Percentiles rank a stretch among this genome's conserved stretches.
phyloP scores from a whole-genome alignment of 2,329 filamentous ascomycete genomes.

The Penicillium freii region DNA sequence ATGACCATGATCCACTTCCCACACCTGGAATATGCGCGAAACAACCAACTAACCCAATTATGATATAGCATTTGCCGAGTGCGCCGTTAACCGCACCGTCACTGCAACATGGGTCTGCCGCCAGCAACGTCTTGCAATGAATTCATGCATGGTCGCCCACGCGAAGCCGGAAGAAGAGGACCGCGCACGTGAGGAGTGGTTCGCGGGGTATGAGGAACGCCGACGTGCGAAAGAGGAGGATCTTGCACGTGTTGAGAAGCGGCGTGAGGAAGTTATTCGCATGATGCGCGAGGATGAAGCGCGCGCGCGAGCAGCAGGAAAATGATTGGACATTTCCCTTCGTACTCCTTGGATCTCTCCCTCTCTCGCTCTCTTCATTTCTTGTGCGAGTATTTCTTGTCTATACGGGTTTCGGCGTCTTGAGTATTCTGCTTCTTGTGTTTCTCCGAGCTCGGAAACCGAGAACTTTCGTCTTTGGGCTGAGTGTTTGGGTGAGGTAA shows the following conservation, averaged over 20 bases:
- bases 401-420: slow-evolving; percentile 19
- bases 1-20: neutral
- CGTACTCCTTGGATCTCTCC: neutral
- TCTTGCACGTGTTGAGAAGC: slow-evolving; percentile 43
- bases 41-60: slow-evolving; percentile 6
- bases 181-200: slow-evolving; percentile 90
- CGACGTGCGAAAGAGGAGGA: slow-evolving; percentile 65
- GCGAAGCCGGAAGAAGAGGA: slow-evolving; percentile 84
- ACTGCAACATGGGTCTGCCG: slow-evolving; percentile 86
- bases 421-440: slow-evolving; percentile 16
- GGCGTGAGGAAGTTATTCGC: slow-evolving; percentile 42
- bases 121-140: slow-evolving; percentile 78
- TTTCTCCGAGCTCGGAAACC: slow-evolving; percentile 7
- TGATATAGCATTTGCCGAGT: slow-evolving; percentile 78
- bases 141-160: slow-evolving; percentile 84
- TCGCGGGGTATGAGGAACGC: slow-evolving; percentile 70
- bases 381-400: slow-evolving; percentile 19
- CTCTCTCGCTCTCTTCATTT: slow-evolving; percentile 6
- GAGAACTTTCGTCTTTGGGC: neutral
- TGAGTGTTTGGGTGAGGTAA: neutral
- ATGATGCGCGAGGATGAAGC: slow-evolving; percentile 43
- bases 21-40: neutral
- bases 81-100: slow-evolving; percentile 80
- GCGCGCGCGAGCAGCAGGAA: slow-evolving; percentile 18
- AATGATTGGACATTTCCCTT: slow-evolving; percentile 13